Conservation (phyloP, 2,329 filamentous ascomycete species). For the Colletotrichum costaricense region DNA sequence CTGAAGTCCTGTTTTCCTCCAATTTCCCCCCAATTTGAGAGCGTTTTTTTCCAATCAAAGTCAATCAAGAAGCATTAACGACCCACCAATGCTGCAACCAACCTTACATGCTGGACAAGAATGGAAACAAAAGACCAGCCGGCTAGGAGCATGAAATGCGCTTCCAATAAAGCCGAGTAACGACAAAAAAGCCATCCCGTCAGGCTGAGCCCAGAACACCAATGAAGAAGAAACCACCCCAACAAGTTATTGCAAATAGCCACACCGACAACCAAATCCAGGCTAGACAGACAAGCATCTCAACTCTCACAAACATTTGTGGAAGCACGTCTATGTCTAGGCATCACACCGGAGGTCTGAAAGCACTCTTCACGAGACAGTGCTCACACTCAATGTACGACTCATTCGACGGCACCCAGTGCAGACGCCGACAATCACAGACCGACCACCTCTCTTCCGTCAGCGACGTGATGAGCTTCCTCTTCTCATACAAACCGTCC, state of each 20-base stretch:
- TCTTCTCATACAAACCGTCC: constrained; percentile 49
- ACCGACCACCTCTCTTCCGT: constrained; percentile 53
- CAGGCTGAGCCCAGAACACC: not conserved
- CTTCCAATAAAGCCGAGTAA: not conserved
- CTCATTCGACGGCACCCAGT: not conserved
- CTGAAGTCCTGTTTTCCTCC: not conserved
- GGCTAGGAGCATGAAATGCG: not conserved
- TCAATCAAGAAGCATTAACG: not conserved
- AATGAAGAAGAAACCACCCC: not conserved
- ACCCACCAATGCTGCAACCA: not conserved
- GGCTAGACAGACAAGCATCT: not conserved
- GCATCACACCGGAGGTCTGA: not conserved
- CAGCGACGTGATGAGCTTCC: constrained; percentile 51
- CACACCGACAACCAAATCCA: not conserved
- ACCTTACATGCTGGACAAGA: not conserved
- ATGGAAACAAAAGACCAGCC: not conserved
- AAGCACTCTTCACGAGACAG: not conserved
- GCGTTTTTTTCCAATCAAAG: not conserved
- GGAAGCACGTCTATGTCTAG: not conserved
- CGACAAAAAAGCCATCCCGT: not conserved
- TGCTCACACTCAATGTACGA: not conserved
- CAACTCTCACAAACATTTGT: not conserved
- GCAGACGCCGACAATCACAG: constrained; percentile 46
- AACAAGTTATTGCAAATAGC: not conserved
- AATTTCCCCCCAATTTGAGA: too few relatives aligned